Conservation (phyloP, 2,329 filamentous ascomycete genomes). For the Hypoxylon sp. region DNA sequence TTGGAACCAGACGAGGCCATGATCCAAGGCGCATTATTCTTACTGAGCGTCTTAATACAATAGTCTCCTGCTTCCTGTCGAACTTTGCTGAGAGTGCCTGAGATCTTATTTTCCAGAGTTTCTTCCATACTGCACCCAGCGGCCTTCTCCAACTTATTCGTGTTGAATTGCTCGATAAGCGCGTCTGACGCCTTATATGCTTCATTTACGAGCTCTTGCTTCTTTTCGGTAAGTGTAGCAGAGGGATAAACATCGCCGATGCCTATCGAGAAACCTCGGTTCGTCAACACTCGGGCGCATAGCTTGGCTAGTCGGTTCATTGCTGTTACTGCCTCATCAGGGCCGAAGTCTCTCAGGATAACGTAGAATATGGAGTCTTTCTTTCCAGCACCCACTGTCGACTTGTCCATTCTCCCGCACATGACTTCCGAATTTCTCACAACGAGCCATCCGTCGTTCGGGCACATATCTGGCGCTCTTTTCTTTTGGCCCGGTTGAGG, state of each 20-base stretch:
- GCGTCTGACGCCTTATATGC: conserved; percentile 86
- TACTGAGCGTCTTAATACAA: conserved; percentile 90
- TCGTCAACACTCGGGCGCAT: conserved; percentile 88
- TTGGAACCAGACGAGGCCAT: conserved; percentile 99
- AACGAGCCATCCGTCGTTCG: conserved; percentile 90
- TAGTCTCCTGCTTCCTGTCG: conserved; percentile 91
- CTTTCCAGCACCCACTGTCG: conserved; percentile 95
- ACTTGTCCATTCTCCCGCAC: conserved; percentile 98
- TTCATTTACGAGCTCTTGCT: conserved; percentile 79
- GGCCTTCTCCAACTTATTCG: conserved; percentile 85
- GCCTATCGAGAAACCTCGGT: conserved; percentile 95
- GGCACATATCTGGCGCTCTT: conserved; percentile 76
- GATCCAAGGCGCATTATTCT: conserved; percentile 91
- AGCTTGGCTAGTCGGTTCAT: conserved; percentile 96
- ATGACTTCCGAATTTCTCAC: conserved; percentile 97
- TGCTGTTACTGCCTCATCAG: conserved; percentile 85
- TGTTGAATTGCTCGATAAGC: conserved; percentile 84
- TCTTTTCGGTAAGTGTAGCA: conserved; percentile 75
- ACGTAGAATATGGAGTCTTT: conserved; percentile 99
- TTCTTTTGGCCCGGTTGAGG: conserved; percentile 65
- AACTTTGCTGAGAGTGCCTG: conserved; percentile 91
- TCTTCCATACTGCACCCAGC: conserved; percentile 91
- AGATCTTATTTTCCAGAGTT: conserved; percentile 91
- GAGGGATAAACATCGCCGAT: conserved; percentile 95
- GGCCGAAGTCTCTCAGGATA: conserved; percentile 93